Base-by-base conservation (phyloP, 2,329 filamentous ascomycete genomes). In the Neopestalotiopsis sp. region DNA sequence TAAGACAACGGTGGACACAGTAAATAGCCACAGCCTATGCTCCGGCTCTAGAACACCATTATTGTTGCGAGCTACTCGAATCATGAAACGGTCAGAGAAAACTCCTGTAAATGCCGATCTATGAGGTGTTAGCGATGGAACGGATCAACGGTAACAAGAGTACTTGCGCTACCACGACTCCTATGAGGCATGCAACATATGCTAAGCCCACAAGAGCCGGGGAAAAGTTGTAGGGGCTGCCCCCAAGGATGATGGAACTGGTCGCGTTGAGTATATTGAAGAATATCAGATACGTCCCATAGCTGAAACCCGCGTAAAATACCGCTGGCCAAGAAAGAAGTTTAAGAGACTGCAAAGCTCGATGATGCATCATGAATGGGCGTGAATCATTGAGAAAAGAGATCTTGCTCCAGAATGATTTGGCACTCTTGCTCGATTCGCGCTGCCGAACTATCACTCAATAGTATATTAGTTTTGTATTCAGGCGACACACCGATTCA, bases 261-360 rank as follows among this genome's bases (percentile, higher is more conserved):
- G 78, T 85, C 69, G 81, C 82, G 58, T 82, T 83, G n/a, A 83
- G 75, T 3, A 83, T 80, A 69, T 82, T 83, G 74, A 83, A 83
- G 75, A 79, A 83, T 49, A 82, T 77, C 3, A 84, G 76, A 34
- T 82, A 81, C 0, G 80, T 80, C 2, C 82, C 81, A 67, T 83
- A 84, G 9, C 79, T 79, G 65, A 84, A 83, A 10, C 82, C 82
- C 17, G 75, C 74, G 67, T 81, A 84, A 61, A 83, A 81, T 20
- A 84, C 78, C 17, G 82, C 78, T 0, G 83, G 83, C 79, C 81
- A 84, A 1, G 75, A 75, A 4, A 83, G 74, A 40, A 81, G 76
- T 38, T 78, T 77, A 4, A 82, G 70, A 2, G 77, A 78, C 38
- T 81, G 81, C 72, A 77, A 76, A 0, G 81, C 80, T 1, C 81